Conservation (phyloP, 192 early-diverging fungal species). For the Linnemannia schmuckeri region DNA sequence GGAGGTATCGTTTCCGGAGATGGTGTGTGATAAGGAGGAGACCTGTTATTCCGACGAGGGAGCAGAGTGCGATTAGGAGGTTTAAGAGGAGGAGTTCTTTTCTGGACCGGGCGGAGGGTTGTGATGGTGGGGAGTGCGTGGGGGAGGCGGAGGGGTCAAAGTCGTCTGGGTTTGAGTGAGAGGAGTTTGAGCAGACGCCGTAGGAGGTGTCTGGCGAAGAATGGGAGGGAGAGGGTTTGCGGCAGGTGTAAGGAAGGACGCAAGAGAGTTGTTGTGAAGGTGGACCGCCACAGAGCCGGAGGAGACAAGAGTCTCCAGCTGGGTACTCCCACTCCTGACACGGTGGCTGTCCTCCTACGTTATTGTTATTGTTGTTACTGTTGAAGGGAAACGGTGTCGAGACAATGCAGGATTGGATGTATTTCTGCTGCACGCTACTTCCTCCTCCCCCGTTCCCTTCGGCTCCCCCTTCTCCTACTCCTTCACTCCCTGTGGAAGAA, state of each 20-base stretch:
- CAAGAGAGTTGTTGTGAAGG: not conserved
- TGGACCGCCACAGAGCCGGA: constrained; percentile 11
- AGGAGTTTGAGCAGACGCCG: not conserved
- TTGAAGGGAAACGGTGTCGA: not conserved
- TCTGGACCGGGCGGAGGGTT: not conserved
- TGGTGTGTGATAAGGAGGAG: not conserved
- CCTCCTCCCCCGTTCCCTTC: not conserved
- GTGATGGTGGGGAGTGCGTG: not conserved
- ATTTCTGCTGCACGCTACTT: not conserved
- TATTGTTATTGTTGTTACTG: too few species aligned
- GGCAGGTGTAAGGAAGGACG: not conserved
- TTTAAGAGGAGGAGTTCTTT: not conserved
- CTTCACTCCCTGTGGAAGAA: not conserved
- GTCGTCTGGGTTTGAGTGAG: not conserved
- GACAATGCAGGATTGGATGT: constrained; percentile 19
- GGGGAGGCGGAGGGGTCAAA: not conserved
- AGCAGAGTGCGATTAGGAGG: not conserved
- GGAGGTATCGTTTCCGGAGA: not conserved
- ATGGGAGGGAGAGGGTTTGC: not conserved
- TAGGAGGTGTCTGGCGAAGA: not conserved
- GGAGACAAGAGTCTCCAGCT: constrained; percentile 6
- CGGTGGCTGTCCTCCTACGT: not conserved
- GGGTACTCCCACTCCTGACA: constrained; percentile 25
- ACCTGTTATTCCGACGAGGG: not conserved
- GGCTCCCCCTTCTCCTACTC: not conserved